Evolutionary conservation across 768 basidiomycete genomes (phyloP), one percentile per base, ranked within the genome.

Genomic region (Phanerochaete sordida): DNA sequence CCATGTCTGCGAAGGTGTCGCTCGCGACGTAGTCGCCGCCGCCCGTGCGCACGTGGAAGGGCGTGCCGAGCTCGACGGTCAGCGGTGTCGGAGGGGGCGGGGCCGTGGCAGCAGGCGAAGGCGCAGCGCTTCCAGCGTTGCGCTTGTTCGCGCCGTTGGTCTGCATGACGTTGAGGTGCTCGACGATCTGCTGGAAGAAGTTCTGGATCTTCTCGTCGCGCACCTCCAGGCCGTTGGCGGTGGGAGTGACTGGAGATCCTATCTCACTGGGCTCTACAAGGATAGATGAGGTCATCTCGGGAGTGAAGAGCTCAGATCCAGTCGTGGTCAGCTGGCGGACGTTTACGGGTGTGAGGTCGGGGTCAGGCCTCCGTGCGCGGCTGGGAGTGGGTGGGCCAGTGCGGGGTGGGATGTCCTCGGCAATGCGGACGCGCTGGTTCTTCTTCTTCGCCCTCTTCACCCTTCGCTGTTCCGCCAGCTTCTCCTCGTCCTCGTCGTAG

Each of bases 131-230:
- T 23, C 52, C 46, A 24, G 23, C 56, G 1, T 21, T 19, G 6
- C 44, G 46, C 31, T 57, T 33, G 28, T 56, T 21, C 44, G 12
- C 3, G 47, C 45, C 44, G 26, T 30, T 23, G 28, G 80, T 77
- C 67, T 90, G 86, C 76, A 93, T 84, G 46, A 81, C 80, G 66
- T 87, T 86, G 58, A 95, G 81, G 69, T 91, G 90, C 49, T 88
- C 84, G 8, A 86, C 89, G 48, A 95, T 86, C 71, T 95, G 91
- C 57, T 89, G 80, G 73, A 95, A 91, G 76, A 95, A 95, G 48
- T 84, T 75, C 64, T 93, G 91, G 66, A 96, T 84, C 47, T 83
- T 85, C 55, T 84, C 84, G 66, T 94, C 88, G 65, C 88, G 80
- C 28, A 89, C 75, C 58, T 88, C 82, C 0, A 92, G 90, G n/a